phyloP scores from a whole-genome alignment of 805 yeast genomes.

The Metschnikowia noctiluminum region DNA sequence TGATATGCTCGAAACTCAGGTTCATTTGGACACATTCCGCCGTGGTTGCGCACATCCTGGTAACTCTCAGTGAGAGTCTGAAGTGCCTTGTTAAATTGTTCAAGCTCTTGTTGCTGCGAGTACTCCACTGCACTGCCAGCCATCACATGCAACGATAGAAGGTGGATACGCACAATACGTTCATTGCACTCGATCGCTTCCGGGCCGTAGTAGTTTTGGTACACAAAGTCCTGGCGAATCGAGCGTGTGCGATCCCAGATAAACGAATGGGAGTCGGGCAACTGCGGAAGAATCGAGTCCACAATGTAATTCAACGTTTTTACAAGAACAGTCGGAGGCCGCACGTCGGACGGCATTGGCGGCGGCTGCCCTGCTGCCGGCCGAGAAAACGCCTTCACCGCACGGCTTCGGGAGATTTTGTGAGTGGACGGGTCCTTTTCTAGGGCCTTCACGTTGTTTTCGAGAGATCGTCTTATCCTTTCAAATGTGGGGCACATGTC shows the following conservation, averaged over 20 bases:
- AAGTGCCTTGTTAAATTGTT: constrained; percentile 86
- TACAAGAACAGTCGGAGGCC: constrained; percentile 79
- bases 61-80: constrained; percentile 88
- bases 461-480: constrained; percentile 80
- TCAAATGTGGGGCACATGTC: constrained; percentile 97
- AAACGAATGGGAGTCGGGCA: constrained; percentile 86
- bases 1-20: constrained; percentile 92
- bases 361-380: constrained; percentile 99
- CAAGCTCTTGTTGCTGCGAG: constrained; percentile 93
- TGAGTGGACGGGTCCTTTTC: constrained; percentile 63
- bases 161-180: constrained; percentile 83
- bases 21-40: constrained; percentile 73
- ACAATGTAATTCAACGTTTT: constrained; percentile 70
- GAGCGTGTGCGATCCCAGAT: constrained; percentile 97
- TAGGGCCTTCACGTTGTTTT: constrained; percentile 76
- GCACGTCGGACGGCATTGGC: constrained; percentile 93
- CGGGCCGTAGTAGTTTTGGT: constrained; percentile 88
- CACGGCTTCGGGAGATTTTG: constrained; percentile 54
- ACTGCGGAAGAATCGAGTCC: constrained; percentile 53
- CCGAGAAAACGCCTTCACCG: constrained; percentile 89
- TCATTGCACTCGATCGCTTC: constrained; percentile 94
- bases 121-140: constrained; percentile 66
- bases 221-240: constrained; percentile 94
- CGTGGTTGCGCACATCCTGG: constrained; percentile 68
- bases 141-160: constrained; percentile 80